Base-by-base conservation (phyloP, 2,329 filamentous ascomycete genomes). In the Orbilia ellipsospora region DNA sequence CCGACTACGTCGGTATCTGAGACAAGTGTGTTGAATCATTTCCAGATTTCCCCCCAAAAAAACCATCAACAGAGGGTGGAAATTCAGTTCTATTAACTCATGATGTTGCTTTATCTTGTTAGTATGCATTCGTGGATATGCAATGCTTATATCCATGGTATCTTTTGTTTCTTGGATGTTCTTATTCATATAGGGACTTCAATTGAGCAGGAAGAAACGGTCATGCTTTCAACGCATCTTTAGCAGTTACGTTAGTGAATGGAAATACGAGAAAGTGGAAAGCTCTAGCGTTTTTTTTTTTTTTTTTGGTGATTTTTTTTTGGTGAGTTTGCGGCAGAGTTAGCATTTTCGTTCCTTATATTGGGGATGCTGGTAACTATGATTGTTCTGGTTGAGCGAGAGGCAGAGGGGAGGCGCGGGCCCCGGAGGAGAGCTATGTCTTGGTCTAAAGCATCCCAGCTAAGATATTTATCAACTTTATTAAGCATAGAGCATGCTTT, bases 281-380 rank as follows among this genome's bases (percentile, higher is more conserved):
- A 18, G 60, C 59, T 61, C 4, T 61, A 4, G 18, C n/a, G n/a
- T n/a, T n/a, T n/a, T n/a, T n/a, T n/a, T n/a, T n/a, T n/a, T n/a
- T n/a, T n/a, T n/a, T n/a, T n/a, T n/a, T n/a, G 10, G 4, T 75
- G 72, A 64, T 69, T 64, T 64, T 69, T 64, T 64, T 59, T 57
- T 13, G 45, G 52, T 16, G 64, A 75, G 28, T 75, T 75, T 61
- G 16, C 45, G 6, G 51, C 64, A 4, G 72, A 75, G 18, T 26
- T 48, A 2, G 23, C 54, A 7, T 69, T 75, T 55, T 26, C 54
- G 15, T 2, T 60, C 2, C 1, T 69, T 15, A 28, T 65, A 5
- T 50, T 75, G 15, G 72, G 64, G 4, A 69, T 69, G 64, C 12
- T 69, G 20, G 18, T 56, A 10, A 45, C 65, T 7, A 36, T 69